phyloP scores from a whole-genome alignment of 2,329 filamentous ascomycete species.

The Periconia sp. region DNA sequence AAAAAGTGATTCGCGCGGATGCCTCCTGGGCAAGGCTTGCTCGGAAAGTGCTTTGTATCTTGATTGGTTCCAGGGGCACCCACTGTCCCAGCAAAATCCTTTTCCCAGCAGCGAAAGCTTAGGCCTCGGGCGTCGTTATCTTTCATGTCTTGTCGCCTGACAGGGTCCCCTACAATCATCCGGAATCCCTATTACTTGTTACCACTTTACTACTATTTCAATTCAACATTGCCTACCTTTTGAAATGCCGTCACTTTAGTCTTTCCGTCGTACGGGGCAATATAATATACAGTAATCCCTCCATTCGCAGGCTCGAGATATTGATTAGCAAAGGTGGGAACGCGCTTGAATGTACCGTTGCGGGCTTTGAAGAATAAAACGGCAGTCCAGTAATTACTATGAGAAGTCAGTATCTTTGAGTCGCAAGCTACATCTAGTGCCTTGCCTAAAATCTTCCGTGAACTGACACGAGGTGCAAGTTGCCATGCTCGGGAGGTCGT shows the following conservation, averaged over 20 bases:
- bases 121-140: constrained; percentile 12
- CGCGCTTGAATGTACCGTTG: constrained; percentile 48
- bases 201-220: no score
- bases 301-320: constrained; percentile 17
- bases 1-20: constrained; percentile 23
- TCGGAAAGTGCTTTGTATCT: constrained; percentile 16
- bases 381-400: constrained; percentile 38
- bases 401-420: neutral
- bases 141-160: constrained; percentile 7
- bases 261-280: constrained; percentile 11
- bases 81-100: constrained; percentile 14
- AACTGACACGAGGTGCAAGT: constrained; percentile 54
- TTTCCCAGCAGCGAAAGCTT: constrained; percentile 20
- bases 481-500: constrained; percentile 34
- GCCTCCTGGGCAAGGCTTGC: constrained; percentile 16
- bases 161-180: constrained; percentile 18
- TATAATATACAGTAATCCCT: constrained; percentile 29
- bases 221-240: constrained; percentile 8
- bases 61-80: constrained; percentile 15
- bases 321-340: constrained; percentile 20
- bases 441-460: constrained; percentile 41
- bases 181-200: constrained; percentile 20
- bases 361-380: constrained; percentile 32
- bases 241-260: constrained; percentile 66
- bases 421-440: neutral